Evolutionary conservation across 148 eudicot genomes (phyloP), one percentile per base, ranked within the genome.

Genomic region (Camellia sinensis): DNA sequence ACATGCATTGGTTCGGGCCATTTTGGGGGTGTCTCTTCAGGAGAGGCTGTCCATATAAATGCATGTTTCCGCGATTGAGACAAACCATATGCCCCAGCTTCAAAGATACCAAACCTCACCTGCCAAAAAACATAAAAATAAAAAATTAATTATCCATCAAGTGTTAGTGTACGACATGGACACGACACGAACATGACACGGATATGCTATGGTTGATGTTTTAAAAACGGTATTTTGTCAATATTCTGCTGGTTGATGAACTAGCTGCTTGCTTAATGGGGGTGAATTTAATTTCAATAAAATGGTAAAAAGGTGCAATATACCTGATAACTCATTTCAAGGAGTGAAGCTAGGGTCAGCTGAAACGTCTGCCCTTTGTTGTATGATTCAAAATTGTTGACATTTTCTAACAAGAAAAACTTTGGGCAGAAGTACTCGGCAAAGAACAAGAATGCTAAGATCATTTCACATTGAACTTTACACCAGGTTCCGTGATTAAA

Each of bases 1-100:
- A 93, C 99, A 88, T 96, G 95, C 97, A 96, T 91, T 56, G 98
- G 99, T 87, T 93, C 99, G 37, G 99, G 99, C 99, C 99, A 96
- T 52, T 93, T 97, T 12, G 99, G 99, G 67, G 93, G 90, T 72
- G 67, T 85, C 85, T 93, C 94, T 61, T 96, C 88, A 21, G 99
- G 99, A 81, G 98, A 86, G 6, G 98, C 97, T 52, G 99, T 98
- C 99, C 99, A 96, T 74, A 96, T 96, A 74, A 96, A 96, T 62
- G 98, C 99, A 80, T 98, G 93, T 78, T 96, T 96, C 62, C 99
- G 86, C 54, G 99, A 90, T 79, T 96, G 99, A 59, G 99, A 90
- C 82, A 96, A 92, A 78, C 99, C 99, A 86, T 77, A 96, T 18
- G 98, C 93, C 76, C 99, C 99, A 78, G 99, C 99, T 79, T 96